Percentiles rank a stretch among this genome's conserved stretches.
phyloP scores from a whole-genome alignment of 192 early-diverging fungal species.

The Gamsiella multidivaricata region DNA sequence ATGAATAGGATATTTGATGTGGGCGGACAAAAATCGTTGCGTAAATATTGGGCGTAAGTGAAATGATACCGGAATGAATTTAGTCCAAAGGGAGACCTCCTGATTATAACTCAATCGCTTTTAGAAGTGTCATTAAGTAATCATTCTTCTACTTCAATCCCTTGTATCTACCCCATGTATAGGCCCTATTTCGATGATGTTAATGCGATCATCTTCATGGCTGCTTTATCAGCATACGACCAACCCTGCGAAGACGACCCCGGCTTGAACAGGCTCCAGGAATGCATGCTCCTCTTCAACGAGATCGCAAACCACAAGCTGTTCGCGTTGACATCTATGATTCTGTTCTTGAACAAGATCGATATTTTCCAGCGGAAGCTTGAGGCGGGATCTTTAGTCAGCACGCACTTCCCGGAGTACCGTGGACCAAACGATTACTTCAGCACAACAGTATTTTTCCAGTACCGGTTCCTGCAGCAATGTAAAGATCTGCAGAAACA shows the following conservation, averaged over 20 bases:
- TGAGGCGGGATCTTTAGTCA: conserved; percentile 49
- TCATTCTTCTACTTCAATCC: background rate
- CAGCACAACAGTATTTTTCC: conserved; percentile 59
- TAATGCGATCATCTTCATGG: conserved; percentile 76
- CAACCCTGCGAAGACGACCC: conserved; percentile 73
- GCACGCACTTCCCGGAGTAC: conserved; percentile 68
- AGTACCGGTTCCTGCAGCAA: conserved; percentile 55
- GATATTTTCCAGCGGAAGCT: conserved; percentile 71
- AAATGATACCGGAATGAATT: too few relatives aligned
- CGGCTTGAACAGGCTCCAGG: conserved; percentile 65
- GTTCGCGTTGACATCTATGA: conserved; percentile 63
- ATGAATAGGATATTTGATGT: conserved; percentile 74
- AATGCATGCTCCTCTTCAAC: conserved; percentile 56
- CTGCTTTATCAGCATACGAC: conserved; percentile 72
- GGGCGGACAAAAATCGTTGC: conserved; percentile 71
- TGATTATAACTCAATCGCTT: too few relatives aligned
- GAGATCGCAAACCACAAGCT: conserved; percentile 60
- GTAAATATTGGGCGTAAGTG: conserved; percentile 75
- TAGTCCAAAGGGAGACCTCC: too few relatives aligned
- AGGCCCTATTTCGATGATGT: conserved; percentile 78
- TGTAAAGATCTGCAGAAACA: conserved; percentile 58
- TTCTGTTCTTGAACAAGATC: conserved; percentile 76
- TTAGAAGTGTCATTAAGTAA: conserved; percentile 8
- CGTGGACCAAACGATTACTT: conserved; percentile 61
- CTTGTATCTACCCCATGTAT: background rate